Conservation (phyloP, 2,329 filamentous ascomycete species). For the Aspergillus sclerotialis region DNA sequence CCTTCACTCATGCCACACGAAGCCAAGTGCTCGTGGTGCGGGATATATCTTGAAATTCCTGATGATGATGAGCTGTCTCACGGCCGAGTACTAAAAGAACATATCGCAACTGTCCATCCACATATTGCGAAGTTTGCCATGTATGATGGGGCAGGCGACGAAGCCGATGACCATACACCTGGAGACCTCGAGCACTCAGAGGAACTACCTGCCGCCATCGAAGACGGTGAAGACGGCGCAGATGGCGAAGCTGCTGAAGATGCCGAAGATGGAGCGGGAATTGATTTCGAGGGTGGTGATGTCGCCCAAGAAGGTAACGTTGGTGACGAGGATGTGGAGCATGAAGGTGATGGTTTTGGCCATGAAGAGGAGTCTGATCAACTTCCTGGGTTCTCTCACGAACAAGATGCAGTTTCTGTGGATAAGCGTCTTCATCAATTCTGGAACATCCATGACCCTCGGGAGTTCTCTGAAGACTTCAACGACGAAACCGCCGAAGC, state of each 20-base stretch:
- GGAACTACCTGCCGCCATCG: too few relatives aligned
- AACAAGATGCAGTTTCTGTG: slow-evolving; percentile 16
- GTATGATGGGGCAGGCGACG: slow-evolving; percentile 18
- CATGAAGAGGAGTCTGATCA: slow-evolving; percentile 17
- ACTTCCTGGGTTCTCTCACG: slow-evolving; percentile 15
- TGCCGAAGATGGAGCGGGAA: too few relatives aligned
- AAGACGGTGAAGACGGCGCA: too few relatives aligned
- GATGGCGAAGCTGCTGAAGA: too few relatives aligned
- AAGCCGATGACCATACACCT: too few relatives aligned
- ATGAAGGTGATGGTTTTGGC: slow-evolving; percentile 12
- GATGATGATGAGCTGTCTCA: slow-evolving; percentile 16
- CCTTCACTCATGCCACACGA: slow-evolving; percentile 19
- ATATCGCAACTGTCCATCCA: slow-evolving; percentile 28
- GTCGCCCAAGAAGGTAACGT: slow-evolving; percentile 7
- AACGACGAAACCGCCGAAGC: slow-evolving; percentile 23
- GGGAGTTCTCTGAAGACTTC: slow-evolving; percentile 27
- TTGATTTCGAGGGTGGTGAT: too few relatives aligned
- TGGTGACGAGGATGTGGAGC: slow-evolving; percentile 10
- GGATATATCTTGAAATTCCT: slow-evolving; percentile 23
- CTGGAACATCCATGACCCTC: slow-evolving; percentile 32
- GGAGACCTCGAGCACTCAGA: too few relatives aligned
- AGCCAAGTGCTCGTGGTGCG: slow-evolving; percentile 31
- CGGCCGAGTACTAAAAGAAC: slow-evolving; percentile 24
- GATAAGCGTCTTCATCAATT: slow-evolving; percentile 25
- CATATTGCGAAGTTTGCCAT: slow-evolving; percentile 18